Evolutionary conservation across 495 filamentous ascomycete genomes (phyloP).

Genomic region (Aspergillus ostianus): DNA sequence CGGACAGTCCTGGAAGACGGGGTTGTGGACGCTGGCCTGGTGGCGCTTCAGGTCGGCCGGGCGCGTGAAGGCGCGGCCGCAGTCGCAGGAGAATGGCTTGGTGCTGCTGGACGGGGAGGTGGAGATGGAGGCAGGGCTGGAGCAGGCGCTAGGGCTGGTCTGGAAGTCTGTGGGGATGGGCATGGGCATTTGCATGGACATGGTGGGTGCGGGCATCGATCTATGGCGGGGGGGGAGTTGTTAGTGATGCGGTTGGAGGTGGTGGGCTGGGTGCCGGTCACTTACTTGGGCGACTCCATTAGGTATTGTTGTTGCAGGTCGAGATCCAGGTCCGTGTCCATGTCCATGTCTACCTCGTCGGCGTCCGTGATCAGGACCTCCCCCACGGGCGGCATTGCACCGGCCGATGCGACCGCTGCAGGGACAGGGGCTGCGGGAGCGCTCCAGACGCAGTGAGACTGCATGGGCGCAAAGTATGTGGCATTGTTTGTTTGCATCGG

Average conservation of each 20-base stretch:
- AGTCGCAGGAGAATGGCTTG: slow-evolving; percentile 44
- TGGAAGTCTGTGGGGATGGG: not conserved
- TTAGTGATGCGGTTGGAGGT: not conserved
- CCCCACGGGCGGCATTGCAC: not conserved
- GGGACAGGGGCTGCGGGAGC: not conserved
- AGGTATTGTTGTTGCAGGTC: not conserved
- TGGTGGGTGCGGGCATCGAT: not conserved
- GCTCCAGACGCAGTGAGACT: not conserved
- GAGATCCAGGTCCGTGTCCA: not conserved
- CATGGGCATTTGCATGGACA: not conserved
- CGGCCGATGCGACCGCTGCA: no score
- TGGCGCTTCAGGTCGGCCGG: slow-evolving; percentile 56
- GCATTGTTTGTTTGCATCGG: not conserved
- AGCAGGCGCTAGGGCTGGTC: not conserved
- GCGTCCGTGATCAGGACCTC: not conserved
- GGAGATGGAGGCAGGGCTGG: not conserved
- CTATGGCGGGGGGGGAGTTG: not conserved
- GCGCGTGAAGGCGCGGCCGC: slow-evolving; percentile 49
- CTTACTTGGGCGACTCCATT: not conserved
- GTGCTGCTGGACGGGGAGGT: no score
- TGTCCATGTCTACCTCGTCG: not conserved
- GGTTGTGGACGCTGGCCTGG: slow-evolving; percentile 49
- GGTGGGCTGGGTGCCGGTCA: no score
- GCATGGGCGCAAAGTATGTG: not conserved
- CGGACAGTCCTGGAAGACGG: slow-evolving; percentile 72